Evolutionary conservation across 176 grass and related monocot species (phyloP).

Genomic region (Musa beccarii): DNA sequence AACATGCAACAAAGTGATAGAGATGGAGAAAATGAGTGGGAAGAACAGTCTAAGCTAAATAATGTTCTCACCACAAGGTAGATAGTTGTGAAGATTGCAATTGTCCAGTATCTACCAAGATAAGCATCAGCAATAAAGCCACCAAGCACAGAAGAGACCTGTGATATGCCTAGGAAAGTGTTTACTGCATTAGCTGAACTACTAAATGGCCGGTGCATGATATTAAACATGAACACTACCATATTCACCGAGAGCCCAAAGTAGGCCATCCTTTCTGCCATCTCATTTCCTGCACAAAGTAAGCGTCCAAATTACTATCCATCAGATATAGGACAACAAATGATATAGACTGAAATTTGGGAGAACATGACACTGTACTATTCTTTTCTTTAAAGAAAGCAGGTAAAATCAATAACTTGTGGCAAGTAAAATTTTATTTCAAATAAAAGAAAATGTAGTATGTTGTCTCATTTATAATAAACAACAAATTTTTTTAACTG

Average conservation of each 20-base stretch:
- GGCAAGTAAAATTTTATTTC: too few species aligned
- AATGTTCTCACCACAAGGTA: conserved; percentile 50
- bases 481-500: too few species aligned
- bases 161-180: conserved; percentile 91
- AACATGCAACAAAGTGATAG: background rate
- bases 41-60: background rate
- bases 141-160: conserved; percentile 76
- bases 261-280: conserved; percentile 96
- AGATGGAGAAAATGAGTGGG: background rate
- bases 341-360: background rate
- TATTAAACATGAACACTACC: conserved; percentile 83
- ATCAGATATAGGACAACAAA: background rate
- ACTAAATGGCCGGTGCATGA: conserved; percentile 77
- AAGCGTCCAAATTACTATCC: background rate
- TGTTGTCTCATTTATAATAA: too few species aligned
- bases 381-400: background rate
- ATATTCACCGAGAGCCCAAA: conserved; percentile 86
- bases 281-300: conserved; percentile 53
- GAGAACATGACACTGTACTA: background rate
- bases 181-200: conserved; percentile 68
- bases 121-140: conserved; percentile 96
- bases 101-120: conserved; percentile 91
- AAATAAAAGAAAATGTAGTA: too few species aligned
- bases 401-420: background rate
- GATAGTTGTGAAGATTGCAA: conserved; percentile 68